Base-by-base conservation (phyloP, 805 yeast species). In the Debaryomyces hansenii region DNA sequence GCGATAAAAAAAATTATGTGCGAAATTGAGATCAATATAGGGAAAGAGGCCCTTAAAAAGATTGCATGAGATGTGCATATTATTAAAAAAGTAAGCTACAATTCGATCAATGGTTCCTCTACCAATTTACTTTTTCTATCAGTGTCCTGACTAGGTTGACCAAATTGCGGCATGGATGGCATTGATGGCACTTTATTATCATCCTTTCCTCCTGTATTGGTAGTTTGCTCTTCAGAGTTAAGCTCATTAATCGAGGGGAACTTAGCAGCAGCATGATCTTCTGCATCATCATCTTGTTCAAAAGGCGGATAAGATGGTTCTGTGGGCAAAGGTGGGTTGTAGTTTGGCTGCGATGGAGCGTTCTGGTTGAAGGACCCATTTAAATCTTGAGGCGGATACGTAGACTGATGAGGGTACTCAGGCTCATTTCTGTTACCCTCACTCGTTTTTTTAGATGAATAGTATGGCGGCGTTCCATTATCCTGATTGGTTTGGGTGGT, bases 61-160 rank as follows among this genome's bases (percentile, higher is more conserved):
- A n/a, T 31, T 31, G 34, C 16, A 9, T 31, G 34, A 8, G 7
- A 31, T 6, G 6, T 11, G 16, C 3, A n/a, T 31, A 31, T 31
- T n/a, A n/a, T 31, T 31, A 31, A 31, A 31, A n/a, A 12, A 8
- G 11, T 31, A 14, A 14, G 5, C 34, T 31, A 31, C 36, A 72
- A 52, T 49, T 72, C 77, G 45, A 72, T 72, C 44, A 72, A 63
- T 6, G 75, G 75, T 50, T 69, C 75, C 11, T 57, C 53, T 4
- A 50, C 56, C 36, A 40, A 45, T 33, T 38, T 45, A 20, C 33
- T 40, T 14, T 48, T 42, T 15, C 37, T 42, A 15, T 41, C 35
- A 15, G 43, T n/a, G 12, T 39, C 41, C 20, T 44, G 40, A 35
- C 21, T 20, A 21, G 43, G 20, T 20, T 11, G 37, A 12, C 31